Conservation (phyloP, 768 basidiomycete species). For the Boletus reticuloceps region DNA sequence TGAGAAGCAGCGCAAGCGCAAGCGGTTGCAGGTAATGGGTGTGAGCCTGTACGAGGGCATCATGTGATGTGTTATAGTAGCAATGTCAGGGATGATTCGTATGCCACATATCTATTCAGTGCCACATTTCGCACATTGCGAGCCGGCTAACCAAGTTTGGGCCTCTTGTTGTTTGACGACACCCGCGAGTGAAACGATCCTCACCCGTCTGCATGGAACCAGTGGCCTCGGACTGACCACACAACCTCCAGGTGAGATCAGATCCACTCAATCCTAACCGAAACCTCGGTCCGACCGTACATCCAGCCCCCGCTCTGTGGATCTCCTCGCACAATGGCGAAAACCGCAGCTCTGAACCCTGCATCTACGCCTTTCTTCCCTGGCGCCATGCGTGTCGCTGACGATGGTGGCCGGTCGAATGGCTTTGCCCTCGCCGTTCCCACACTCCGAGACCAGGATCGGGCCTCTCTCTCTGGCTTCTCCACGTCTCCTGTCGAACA, state of each 20-base stretch:
- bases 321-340: conserved; percentile 53
- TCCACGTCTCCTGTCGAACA: conserved; percentile 64
- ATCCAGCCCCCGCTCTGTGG: conserved; percentile 17
- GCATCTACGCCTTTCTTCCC: conserved; percentile 86
- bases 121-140: conserved; percentile 27
- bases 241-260: conserved; percentile 23
- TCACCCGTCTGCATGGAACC: conserved; percentile 28
- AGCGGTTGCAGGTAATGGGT: conserved; percentile 8
- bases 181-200: conserved; percentile 2
- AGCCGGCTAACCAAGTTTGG: conserved; percentile 20
- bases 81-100: too few species aligned
- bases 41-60: conserved; percentile 17
- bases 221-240: too few species aligned
- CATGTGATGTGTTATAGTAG: conserved; percentile 7
- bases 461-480: conserved; percentile 51
- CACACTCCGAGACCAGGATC: conserved; percentile 42
- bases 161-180: conserved; percentile 17
- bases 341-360: conserved; percentile 76
- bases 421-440: conserved; percentile 47
- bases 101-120: neutral
- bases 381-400: conserved; percentile 51
- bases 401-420: conserved; percentile 47
- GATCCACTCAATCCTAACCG: neutral
- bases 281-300: neutral
- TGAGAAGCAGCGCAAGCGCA: conserved; percentile 1